Evolutionary conservation across 192 early-diverging fungal species (phyloP), one percentile per base, ranked within the genome.

Genomic region (Polychytrium aggregatum): DNA sequence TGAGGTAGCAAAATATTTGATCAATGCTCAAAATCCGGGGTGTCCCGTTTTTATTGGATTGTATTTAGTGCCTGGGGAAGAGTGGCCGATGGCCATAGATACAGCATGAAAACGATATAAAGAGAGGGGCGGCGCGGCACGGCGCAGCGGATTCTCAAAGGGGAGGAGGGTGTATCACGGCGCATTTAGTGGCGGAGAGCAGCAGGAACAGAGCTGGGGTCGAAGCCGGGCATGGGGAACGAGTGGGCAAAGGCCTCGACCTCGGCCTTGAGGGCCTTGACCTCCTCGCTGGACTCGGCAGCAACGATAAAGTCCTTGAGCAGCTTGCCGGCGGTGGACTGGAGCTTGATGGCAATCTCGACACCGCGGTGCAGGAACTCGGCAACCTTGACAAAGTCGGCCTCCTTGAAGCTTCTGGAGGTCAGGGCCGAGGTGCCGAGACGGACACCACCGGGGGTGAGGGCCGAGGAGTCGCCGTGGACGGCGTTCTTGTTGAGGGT

Each of bases 401-500:
- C 67, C 76, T 95, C 92, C 70, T 91, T 97, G 70, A 99, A 84
- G 16, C 82, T 83, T 28, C 97, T 86, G 36, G 91, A 95, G 13
- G 97, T 99, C 62, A 99, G 78, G 20, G 97, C 92, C 30, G 97
- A 77, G 1, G 89, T 74, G 29, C 64, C 62, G 34, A 99, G 71
- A 70, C 97, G 92, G 44, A 93, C 87, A 72, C 97, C 97, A 51
- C 97, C 97, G 55, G 97, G 97, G 37, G 87, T 85, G 20, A 97
- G 81, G 33, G 94, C 94, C 52, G 84, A 89, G 46, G 79, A 78
- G 71, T 99, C 97, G 53, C 97, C 97, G 62, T 83, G 88, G 46
- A 99, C 86, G 41, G 92, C 85, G 83, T 99, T 99, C 80, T 99
- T 99, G 82, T 99, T 99, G 44, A 99, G 63, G 21, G 97, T 99